Conservation (phyloP, 768 basidiomycete genomes). For the Tricholomella constricta region DNA sequence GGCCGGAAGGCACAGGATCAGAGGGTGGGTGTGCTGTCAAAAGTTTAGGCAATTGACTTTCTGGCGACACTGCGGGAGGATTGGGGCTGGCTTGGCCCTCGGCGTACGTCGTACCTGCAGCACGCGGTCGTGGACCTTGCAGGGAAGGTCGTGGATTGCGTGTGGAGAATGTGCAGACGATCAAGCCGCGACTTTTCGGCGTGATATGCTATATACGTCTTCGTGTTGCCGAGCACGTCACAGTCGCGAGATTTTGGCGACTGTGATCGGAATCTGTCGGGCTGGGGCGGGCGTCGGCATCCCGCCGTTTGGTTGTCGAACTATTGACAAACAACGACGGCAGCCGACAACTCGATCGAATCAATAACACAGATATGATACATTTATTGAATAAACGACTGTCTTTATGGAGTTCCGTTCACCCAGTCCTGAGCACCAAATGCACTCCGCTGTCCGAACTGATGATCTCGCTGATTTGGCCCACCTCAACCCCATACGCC, state of each 20-base stretch:
- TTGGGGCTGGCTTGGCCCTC: too few species aligned
- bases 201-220: neutral
- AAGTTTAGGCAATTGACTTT: neutral
- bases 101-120: too few species aligned
- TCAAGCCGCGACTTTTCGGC: too few species aligned
- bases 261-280: too few species aligned
- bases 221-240: neutral
- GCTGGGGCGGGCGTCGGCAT: neutral
- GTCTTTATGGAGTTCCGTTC: constrained; percentile 20
- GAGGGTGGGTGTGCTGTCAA: constrained; percentile 1
- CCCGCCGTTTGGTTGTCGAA: neutral
- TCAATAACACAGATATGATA: neutral
- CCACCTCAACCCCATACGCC: constrained; percentile 68
- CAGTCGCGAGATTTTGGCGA: neutral
- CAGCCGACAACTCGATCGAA: too few species aligned
- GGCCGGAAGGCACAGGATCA: neutral
- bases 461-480: constrained; percentile 79
- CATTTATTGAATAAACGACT: neutral
- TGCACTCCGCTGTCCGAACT: constrained; percentile 95
- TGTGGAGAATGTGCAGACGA: too few species aligned
- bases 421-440: constrained; percentile 85
- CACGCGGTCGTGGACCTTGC: too few species aligned
- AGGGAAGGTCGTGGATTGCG: too few species aligned
- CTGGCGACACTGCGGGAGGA: too few species aligned
- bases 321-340: neutral